Percentiles rank a stretch among this genome's conserved stretches.
Conservation (phyloP, 192 early-diverging fungal species). For the Oehlia diaphana region DNA sequence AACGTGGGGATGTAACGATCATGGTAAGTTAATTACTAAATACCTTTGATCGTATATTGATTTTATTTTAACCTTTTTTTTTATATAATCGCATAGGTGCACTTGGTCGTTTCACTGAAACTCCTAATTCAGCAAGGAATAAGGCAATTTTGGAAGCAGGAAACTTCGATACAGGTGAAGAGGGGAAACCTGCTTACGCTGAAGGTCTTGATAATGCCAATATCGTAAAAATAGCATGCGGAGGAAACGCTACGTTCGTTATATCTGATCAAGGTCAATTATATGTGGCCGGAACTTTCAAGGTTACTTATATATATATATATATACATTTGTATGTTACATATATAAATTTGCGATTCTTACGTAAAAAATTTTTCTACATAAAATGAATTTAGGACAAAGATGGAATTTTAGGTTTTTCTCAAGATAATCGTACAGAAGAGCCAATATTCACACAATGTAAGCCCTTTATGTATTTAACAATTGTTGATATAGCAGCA, state of each 20-base stretch:
- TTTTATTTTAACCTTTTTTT: neutral
- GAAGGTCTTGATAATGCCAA: conserved; percentile 72
- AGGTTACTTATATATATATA: conserved; percentile 34
- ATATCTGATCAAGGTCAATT: conserved; percentile 75
- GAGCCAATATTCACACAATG: conserved; percentile 61
- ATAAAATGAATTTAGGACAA: neutral
- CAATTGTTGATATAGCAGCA: conserved; percentile 74
- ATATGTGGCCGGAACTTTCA: conserved; percentile 87
- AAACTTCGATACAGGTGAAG: conserved; percentile 45
- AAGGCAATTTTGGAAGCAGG: too few relatives aligned
- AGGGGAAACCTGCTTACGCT: conserved; percentile 63
- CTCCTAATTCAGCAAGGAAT: neutral
- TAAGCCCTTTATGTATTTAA: conserved; percentile 52
- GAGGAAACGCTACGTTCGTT: conserved; percentile 79
- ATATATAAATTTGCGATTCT: too few relatives aligned
- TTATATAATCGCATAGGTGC: neutral
- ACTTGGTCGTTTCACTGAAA: conserved; percentile 57
- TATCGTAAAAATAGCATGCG: conserved; percentile 77
- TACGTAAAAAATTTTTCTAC: neutral
- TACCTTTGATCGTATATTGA: neutral
- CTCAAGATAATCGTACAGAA: conserved; percentile 64
- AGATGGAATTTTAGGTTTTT: neutral
- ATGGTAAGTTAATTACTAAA: neutral
- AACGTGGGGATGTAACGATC: conserved; percentile 7
- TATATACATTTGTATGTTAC: neutral